Percentiles rank a stretch among this genome's conserved stretches.
These are phyloP conservation scores for Alternaria solani DNA, from an alignment of 2,329 filamentous ascomycete genomes.

Conservation along the genomic window DNA sequence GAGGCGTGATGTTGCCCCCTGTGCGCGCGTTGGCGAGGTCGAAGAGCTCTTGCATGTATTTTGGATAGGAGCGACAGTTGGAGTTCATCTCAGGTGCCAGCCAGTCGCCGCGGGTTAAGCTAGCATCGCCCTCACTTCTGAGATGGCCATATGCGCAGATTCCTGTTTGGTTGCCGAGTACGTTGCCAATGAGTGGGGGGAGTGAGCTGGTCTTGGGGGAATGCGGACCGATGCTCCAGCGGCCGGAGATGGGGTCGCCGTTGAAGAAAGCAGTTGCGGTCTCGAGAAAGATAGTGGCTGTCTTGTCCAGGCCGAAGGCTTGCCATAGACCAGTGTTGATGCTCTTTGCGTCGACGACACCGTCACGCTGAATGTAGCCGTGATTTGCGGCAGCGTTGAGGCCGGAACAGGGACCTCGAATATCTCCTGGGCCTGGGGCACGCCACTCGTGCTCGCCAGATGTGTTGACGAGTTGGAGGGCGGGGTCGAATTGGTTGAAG, in stretches of 20 bases:
- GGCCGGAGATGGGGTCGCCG: not conserved
- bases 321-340: not conserved
- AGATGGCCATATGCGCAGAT: not conserved
- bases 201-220: not conserved
- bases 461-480: not conserved
- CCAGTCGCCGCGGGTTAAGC: not conserved
- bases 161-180: not conserved
- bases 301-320: not conserved
- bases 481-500: not conserved
- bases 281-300: not conserved
- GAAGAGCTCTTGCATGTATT: not conserved
- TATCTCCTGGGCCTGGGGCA: not conserved
- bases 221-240: not conserved
- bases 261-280: not conserved
- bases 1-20: not conserved
- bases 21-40: not conserved
- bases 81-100: not conserved
- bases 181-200: not conserved
- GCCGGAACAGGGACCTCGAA: not conserved
- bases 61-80: not conserved
- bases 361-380: not conserved
- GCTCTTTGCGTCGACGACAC: not conserved
- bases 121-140: not conserved
- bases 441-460: not conserved
- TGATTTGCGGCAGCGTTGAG: not conserved